Conservation (phyloP, 495 filamentous ascomycete genomes). For the Penicillium ochrochloron region DNA sequence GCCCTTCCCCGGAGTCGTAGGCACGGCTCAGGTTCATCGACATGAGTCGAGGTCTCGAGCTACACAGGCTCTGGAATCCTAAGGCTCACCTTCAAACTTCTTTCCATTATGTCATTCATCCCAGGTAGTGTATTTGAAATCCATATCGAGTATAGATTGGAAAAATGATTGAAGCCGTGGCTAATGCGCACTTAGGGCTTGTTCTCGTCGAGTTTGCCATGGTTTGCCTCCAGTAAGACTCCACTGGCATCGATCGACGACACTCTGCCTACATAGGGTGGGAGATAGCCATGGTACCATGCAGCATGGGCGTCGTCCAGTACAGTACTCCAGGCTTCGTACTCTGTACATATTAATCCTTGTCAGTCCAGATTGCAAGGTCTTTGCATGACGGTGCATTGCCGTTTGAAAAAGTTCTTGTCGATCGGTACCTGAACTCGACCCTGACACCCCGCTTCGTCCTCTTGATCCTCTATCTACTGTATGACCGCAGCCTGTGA, state of each 20-base stretch:
- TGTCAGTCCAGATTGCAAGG: conserved; percentile 13
- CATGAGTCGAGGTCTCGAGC: conserved; percentile 4
- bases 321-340: neutral
- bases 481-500: neutral
- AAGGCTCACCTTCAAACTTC: neutral
- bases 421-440: conserved; percentile 32
- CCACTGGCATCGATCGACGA: neutral
- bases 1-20: conserved; percentile 27
- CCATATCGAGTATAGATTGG: neutral
- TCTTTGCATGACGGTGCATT: conserved; percentile 8
- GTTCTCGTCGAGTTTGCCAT: neutral
- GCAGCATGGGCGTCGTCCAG: neutral
- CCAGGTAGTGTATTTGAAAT: neutral
- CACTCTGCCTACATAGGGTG: neutral
- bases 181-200: neutral
- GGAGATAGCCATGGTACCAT: conserved; percentile 3
- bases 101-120: conserved; percentile 2
- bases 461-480: neutral
- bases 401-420: conserved; percentile 13
- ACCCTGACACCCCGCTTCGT: conserved; percentile 19
- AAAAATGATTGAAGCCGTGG: neutral
- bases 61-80: neutral
- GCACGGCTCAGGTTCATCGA: conserved; percentile 1
- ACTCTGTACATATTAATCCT: conserved; percentile 6
- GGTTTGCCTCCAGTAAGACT: neutral